Percentiles rank a stretch among this genome's conserved stretches.
These are phyloP conservation scores for Rhododendron molle DNA, from an alignment of 148 eudicot species.

Conservation along the genomic window DNA sequence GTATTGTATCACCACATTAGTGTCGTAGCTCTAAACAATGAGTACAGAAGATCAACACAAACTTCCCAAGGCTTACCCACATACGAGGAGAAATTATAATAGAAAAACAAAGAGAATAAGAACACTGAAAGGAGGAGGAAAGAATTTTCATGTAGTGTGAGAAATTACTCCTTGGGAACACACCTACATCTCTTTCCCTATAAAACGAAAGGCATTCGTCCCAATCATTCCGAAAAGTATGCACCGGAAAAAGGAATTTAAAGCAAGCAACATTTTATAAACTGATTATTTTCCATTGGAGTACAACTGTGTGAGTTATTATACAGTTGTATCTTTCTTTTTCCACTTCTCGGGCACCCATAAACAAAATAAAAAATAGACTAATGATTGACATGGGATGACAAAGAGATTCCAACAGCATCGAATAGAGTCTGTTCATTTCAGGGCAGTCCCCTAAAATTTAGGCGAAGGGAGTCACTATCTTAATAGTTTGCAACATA, in stretches of 20 bases:
- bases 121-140: background rate
- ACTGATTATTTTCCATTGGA: background rate
- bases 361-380: background rate
- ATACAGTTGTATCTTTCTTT: background rate
- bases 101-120: background rate
- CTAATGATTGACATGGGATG: background rate
- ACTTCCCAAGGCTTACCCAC: background rate
- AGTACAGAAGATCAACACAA: background rate
- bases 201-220: background rate
- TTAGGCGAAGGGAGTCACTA: background rate
- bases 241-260: background rate
- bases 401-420: constrained; percentile 14
- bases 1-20: background rate
- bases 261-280: background rate
- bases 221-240: background rate
- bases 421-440: background rate
- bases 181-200: background rate
- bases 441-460: background rate
- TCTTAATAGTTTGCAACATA: background rate
- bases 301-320: background rate
- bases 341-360: background rate
- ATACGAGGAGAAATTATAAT: background rate
- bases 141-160: background rate
- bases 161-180: background rate
- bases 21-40: background rate